phyloP scores from a whole-genome alignment of 2,329 filamentous ascomycete genomes.

The Chaetomiaceae sp. region DNA sequence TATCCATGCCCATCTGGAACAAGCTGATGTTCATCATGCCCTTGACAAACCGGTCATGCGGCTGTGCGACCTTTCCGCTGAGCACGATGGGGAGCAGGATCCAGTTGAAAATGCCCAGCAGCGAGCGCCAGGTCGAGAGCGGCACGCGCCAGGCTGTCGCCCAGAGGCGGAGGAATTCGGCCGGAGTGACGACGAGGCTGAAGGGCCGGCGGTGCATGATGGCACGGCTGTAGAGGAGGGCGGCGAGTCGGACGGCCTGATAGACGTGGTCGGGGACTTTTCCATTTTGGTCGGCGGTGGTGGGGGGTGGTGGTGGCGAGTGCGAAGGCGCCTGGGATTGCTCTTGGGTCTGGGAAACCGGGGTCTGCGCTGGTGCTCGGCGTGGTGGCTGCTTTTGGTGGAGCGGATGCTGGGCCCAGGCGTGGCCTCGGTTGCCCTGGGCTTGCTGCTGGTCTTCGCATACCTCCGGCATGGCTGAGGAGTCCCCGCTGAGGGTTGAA shows the following conservation, averaged over 20 bases:
- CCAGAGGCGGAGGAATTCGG: slow-evolving; percentile 44
- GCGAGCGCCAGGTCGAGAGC: slow-evolving; percentile 42
- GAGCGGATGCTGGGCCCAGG: not conserved
- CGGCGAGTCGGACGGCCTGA: slow-evolving; percentile 42
- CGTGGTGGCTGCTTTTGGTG: slow-evolving; percentile 3
- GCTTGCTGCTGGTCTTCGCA: not conserved
- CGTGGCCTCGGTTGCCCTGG: not conserved
- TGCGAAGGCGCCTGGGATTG: not conserved
- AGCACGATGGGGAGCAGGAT: slow-evolving; percentile 41
- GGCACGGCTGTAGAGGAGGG: slow-evolving; percentile 46
- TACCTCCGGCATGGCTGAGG: not conserved
- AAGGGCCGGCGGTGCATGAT: slow-evolving; percentile 42
- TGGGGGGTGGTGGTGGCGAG: not conserved
- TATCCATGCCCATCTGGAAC: slow-evolving; percentile 45
- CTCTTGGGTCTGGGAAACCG: not conserved
- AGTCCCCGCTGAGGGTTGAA: not conserved
- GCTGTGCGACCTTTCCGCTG: slow-evolving; percentile 34
- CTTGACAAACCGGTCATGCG: slow-evolving; percentile 44
- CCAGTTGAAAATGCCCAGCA: slow-evolving; percentile 49
- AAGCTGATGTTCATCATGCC: slow-evolving; percentile 41
- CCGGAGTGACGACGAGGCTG: slow-evolving; percentile 35
- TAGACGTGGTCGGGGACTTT: slow-evolving; percentile 41
- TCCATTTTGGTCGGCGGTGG: not conserved
- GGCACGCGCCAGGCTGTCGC: slow-evolving; percentile 44
- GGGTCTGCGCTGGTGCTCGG: not conserved